Evolutionary conservation across 768 basidiomycete species (phyloP).

Genomic region (Flagelloscypha sp.): DNA sequence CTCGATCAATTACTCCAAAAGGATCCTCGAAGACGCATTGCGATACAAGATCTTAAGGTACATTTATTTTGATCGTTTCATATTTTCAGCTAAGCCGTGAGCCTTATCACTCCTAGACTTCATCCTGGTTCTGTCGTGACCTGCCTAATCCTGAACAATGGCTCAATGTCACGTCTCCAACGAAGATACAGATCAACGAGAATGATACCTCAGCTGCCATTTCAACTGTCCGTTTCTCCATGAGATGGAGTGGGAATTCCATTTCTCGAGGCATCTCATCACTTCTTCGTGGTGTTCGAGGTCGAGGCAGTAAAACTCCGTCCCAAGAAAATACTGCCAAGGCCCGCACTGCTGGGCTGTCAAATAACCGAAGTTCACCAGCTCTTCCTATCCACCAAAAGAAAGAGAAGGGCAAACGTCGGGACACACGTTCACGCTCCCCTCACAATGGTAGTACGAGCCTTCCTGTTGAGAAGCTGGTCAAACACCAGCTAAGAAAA

Average conservation of each 20-base stretch:
- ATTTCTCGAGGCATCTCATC: slow-evolving; percentile 38
- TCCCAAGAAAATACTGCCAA: too few relatives aligned
- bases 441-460: too few relatives aligned
- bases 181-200: slow-evolving; percentile 50
- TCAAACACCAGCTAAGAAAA: too few relatives aligned
- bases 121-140: slow-evolving; percentile 63
- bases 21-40: slow-evolving; percentile 64
- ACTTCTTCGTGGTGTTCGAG: slow-evolving; percentile 40
- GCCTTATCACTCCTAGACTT: slow-evolving; percentile 28
- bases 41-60: slow-evolving; percentile 79
- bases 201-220: slow-evolving; percentile 72
- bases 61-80: slow-evolving; percentile 18
- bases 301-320: too few relatives aligned
- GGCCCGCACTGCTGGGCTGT: too few relatives aligned
- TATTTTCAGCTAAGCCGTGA: slow-evolving; percentile 5
- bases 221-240: slow-evolving; percentile 54
- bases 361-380: too few relatives aligned
- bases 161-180: slow-evolving; percentile 42
- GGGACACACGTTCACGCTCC: too few relatives aligned
- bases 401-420: too few relatives aligned
- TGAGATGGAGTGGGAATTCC: slow-evolving; percentile 50
- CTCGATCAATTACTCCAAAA: slow-evolving; percentile 77
- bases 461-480: too few relatives aligned
- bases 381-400: too few relatives aligned
- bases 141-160: slow-evolving; percentile 59